Evolutionary conservation across 2,329 filamentous ascomycete species (phyloP), one percentile per base, ranked within the genome.

Genomic region (Neofusicoccum umdonicola): DNA sequence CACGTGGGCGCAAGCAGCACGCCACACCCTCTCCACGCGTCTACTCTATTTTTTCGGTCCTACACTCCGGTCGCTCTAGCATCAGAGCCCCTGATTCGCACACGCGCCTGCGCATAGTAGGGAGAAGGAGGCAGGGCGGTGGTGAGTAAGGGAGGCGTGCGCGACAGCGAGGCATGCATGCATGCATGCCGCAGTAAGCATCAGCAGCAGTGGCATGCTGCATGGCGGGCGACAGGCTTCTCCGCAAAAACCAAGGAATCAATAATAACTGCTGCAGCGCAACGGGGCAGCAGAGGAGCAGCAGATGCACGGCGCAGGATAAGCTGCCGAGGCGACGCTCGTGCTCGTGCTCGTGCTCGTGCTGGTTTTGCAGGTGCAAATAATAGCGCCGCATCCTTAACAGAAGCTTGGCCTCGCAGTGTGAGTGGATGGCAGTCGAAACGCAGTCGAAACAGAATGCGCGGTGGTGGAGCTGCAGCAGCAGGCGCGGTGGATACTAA

Each of bases 121-220:
- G 22, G 9, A 22, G 39, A 45, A 11, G 8, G 51, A 6, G 13
- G 19, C 52, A 19, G 13, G 19, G 37, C 37, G 22, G 17, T 19
- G 35, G 17, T 4, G 31, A 34, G 12, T 50, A 22, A 34, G 34
- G 50, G 13, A 44, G 54, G 22, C 22, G 39, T 12, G 39, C 56
- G 44, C 42, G 47, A 60, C 56, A 60, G 54, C 27, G 27, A 31
- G 27, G 27, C 54, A 58, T 44, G 27, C 34, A 45, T 44, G 27
- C 34, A 45, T 58, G 54, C 54, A 58, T 37, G 54, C 27, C 19
- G 41, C 54, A 58, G 56, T 60, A 48, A 60, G 56, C 56, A 22
- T 47, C 39, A 35, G 39, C 22, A 22, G 22, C 22, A 3, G 22
- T 22, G 22, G 22, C 22, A 22, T 22, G 13, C 19, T 42, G 39